A percentile compares a stretch with the other conserved stretches of the same genome.
Evolutionary conservation across 805 yeast genomes (phyloP).

Genomic region (Debaryomyces prosopidis): DNA sequence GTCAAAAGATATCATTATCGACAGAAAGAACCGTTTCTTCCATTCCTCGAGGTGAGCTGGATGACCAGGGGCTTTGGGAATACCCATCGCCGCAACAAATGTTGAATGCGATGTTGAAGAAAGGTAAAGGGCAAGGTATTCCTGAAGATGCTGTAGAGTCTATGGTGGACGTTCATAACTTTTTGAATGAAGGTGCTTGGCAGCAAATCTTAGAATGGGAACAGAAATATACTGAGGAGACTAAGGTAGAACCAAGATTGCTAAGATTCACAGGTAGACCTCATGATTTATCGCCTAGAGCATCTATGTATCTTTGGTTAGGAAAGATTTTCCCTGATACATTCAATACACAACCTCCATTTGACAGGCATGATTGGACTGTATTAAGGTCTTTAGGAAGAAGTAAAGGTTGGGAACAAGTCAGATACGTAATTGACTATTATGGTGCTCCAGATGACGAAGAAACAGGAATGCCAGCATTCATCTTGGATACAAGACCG

Average conservation of each 20-base stretch:
- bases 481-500: constrained; percentile 92
- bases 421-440: constrained; percentile 93
- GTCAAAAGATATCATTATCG: constrained; percentile 76
- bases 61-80: constrained; percentile 85
- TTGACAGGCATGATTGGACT: constrained; percentile 99
- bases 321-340: constrained; percentile 70
- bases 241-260: constrained; percentile 69
- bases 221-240: constrained; percentile 56
- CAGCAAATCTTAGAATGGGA: constrained; percentile 93
- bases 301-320: constrained; percentile 63
- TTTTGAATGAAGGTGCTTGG: constrained; percentile 98
- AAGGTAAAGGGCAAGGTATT: constrained; percentile 84
- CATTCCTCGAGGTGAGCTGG: constrained; percentile 78
- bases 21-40: constrained; percentile 81
- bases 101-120: constrained; percentile 96
- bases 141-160: constrained; percentile 95
- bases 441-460: constrained; percentile 94
- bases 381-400: constrained; percentile 66
- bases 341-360: constrained; percentile 81
- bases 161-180: constrained; percentile 97
- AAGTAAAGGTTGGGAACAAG: constrained; percentile 57
- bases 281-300: constrained; percentile 82
- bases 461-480: constrained; percentile 84
- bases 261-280: constrained; percentile 91
- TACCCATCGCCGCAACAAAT: constrained; percentile 99